These are phyloP conservation scores for Ajuga reptans DNA, from an alignment of 305 asterid genomes.

Conservation along the genomic window DNA sequence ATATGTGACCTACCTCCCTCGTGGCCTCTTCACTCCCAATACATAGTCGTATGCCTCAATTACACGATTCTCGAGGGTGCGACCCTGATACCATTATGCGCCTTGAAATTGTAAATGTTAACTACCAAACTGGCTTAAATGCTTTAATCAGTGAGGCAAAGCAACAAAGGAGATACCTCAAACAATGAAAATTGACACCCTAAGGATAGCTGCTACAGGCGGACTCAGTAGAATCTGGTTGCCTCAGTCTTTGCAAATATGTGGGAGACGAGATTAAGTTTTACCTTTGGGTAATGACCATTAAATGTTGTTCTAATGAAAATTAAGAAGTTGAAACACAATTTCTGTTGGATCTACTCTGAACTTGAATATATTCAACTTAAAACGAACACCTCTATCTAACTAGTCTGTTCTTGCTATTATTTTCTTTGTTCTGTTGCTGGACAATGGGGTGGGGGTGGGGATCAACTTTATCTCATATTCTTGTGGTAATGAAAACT, in stretches of 20 bases:
- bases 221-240: not conserved
- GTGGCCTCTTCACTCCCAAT: not conserved
- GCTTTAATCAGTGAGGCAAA: not conserved
- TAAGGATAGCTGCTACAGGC: no score
- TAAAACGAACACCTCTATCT: not conserved
- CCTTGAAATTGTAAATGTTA: not conserved
- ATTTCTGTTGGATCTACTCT: not conserved
- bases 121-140: not conserved
- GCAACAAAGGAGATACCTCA: not conserved
- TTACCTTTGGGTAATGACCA: no score
- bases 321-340: not conserved
- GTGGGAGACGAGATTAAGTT: no score
- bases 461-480: slow-evolving; percentile 2
- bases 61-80: not conserved
- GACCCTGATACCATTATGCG: no score
- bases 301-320: no score
- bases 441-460: not conserved
- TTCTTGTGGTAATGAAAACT: slow-evolving; percentile 4
- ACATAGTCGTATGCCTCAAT: not conserved
- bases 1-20: not conserved
- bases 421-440: not conserved
- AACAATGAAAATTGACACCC: not conserved
- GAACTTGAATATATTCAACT: not conserved
- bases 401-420: not conserved
- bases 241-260: not conserved